Evolutionary conservation across 202 grass and related monocot species (phyloP).

Genomic region (Setaria italica): DNA sequence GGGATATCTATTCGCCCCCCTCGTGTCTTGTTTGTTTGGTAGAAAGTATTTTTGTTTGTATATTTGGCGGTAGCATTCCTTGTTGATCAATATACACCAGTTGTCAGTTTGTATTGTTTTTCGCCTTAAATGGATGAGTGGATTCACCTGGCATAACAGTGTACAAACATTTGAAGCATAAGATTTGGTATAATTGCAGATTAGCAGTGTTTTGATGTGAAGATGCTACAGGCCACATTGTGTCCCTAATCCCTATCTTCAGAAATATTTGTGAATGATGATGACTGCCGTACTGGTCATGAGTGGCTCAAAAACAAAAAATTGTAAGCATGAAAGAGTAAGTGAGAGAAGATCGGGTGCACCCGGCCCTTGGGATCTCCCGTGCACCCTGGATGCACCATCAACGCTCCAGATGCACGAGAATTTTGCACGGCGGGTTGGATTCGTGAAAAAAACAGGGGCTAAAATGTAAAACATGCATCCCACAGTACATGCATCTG

Average conservation of each 20-base stretch:
- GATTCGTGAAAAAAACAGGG: too few species aligned
- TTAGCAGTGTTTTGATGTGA: slow-evolving; percentile 4
- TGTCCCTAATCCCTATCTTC: not conserved
- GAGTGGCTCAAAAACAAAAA: too few species aligned
- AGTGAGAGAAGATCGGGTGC: too few species aligned
- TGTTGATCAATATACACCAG: slow-evolving; percentile 42
- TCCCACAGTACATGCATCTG: too few species aligned
- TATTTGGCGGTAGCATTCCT: slow-evolving; percentile 55
- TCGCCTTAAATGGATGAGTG: slow-evolving; percentile 27
- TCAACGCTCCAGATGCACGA: too few species aligned
- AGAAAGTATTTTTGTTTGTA: slow-evolving; percentile 54
- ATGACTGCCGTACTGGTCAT: not conserved
- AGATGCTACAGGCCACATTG: not conserved
- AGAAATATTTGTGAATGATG: not conserved
- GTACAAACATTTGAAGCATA: slow-evolving; percentile 40
- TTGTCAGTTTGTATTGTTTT: slow-evolving; percentile 33
- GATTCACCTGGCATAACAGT: slow-evolving; percentile 30
- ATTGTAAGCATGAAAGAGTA: too few species aligned
- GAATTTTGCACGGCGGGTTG: too few species aligned
- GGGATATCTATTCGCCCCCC: slow-evolving; percentile 45
- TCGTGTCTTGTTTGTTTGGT: slow-evolving; percentile 44
- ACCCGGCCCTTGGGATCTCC: too few species aligned
- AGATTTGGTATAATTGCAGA: slow-evolving; percentile 10
- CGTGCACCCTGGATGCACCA: too few species aligned
- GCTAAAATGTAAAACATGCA: too few species aligned